Percentiles rank a stretch among this genome's conserved stretches.
Conservation (phyloP, 169 alveolate genomes). For the Plasmodium billcollinsi region DNA sequence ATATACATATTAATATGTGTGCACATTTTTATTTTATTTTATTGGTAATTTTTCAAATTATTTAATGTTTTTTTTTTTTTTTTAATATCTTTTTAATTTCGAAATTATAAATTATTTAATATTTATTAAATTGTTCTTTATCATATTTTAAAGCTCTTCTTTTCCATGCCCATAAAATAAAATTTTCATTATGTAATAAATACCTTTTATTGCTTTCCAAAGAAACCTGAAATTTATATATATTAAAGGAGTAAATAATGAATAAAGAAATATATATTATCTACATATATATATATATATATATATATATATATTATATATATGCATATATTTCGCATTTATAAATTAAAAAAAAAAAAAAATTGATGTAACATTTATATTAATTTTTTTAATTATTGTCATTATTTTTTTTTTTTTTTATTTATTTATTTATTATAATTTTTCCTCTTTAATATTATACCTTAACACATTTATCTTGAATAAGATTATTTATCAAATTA, state of each 20-base stretch:
- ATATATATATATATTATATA: conserved; percentile 5
- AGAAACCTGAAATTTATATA: conserved; percentile 10
- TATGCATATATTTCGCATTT: not conserved
- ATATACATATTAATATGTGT: no score
- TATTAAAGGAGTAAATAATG: not conserved
- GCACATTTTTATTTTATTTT: no score
- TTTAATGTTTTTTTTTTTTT: not conserved
- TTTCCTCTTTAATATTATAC: conserved; percentile 15
- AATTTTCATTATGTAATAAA: conserved; percentile 52
- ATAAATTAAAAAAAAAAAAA: not conserved
- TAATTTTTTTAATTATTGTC: no score
- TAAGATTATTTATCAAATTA: conserved; percentile 59
- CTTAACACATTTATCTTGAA: conserved; percentile 76
- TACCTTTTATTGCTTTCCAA: conserved; percentile 67
- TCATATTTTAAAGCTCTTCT: conserved; percentile 51
- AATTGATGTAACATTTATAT: not conserved
- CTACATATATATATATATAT: not conserved
- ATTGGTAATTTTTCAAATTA: no score
- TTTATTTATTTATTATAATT: conserved; percentile 9
- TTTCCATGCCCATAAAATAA: conserved; percentile 78
- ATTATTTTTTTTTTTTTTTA: not conserved
- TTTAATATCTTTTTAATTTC: no score
- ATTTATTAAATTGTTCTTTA: conserved; percentile 55
- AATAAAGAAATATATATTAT: not conserved
- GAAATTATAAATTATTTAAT: not conserved